Percentiles rank a stretch among this genome's conserved stretches.
Evolutionary conservation across 1,284 basidiomycete genomes (phyloP).

Genomic region (Cutaneotrichosporon arboriforme): DNA sequence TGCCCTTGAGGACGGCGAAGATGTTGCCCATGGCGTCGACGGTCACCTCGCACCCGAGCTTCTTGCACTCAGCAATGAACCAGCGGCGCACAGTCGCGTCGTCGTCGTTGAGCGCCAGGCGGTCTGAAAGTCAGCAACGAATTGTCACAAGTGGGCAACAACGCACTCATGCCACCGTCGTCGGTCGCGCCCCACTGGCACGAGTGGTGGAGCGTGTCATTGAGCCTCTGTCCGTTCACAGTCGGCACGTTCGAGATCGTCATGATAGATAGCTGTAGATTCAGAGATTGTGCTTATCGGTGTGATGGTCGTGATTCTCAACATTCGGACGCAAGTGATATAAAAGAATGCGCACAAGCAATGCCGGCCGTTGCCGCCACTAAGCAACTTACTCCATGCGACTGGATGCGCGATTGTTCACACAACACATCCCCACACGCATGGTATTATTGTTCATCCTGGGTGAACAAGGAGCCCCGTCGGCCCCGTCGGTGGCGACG

Average conservation of each 20-base stretch:
- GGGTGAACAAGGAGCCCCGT: no score
- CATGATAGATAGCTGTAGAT: not conserved
- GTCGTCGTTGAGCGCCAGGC: conserved; percentile 33
- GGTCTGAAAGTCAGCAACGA: conserved; percentile 1
- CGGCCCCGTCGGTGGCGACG: no score
- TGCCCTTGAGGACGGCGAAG: conserved; percentile 32
- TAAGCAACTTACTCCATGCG: no score
- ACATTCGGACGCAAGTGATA: no score
- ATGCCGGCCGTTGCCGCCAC: no score
- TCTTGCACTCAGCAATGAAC: conserved; percentile 28
- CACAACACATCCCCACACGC: no score
- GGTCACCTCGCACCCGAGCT: conserved; percentile 32
- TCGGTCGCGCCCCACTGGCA: not conserved
- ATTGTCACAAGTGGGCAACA: not conserved
- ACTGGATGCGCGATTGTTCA: no score
- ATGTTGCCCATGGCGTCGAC: conserved; percentile 41
- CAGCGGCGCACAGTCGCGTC: conserved; percentile 34
- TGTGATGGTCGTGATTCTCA: no score
- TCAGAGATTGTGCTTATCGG: no score
- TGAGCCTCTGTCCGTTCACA: not conserved
- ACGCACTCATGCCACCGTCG: conserved; percentile 3
- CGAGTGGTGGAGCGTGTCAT: not conserved
- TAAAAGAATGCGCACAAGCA: no score
- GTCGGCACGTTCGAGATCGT: not conserved
- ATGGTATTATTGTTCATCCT: no score